A percentile compares a stretch with the other conserved stretches of the same genome.
Conservation (phyloP, 2,329 filamentous ascomycete species). For the Sphaerostilbella broomeana region DNA sequence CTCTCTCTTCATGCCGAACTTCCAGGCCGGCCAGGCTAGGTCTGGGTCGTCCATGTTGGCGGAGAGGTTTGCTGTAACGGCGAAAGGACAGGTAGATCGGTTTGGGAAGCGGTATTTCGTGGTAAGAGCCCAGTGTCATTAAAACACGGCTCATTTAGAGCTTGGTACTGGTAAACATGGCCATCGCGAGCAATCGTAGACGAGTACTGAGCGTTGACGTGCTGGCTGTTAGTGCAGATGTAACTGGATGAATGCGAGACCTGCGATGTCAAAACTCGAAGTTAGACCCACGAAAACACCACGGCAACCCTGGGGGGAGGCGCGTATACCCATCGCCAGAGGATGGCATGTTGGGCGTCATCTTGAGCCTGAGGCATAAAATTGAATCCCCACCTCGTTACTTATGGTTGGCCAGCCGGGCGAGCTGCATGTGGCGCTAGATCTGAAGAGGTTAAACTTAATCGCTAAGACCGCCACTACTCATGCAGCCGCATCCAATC, state of each 20-base stretch:
- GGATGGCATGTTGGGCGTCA: too few relatives aligned
- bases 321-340: slow-evolving; percentile 12
- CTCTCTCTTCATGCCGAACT: slow-evolving; percentile 55
- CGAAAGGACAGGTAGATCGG: slow-evolving; percentile 1
- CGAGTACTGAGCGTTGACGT: slow-evolving; percentile 9
- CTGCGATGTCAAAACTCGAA: not conserved
- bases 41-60: slow-evolving; percentile 48
- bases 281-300: too few relatives aligned
- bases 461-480: not conserved
- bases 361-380: slow-evolving; percentile 9
- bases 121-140: slow-evolving; percentile 8
- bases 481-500: not conserved
- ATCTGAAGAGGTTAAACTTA: slow-evolving; percentile 6
- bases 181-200: slow-evolving; percentile 17
- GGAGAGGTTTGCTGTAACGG: not conserved
- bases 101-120: not conserved
- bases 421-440: slow-evolving; percentile 3
- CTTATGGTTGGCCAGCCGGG: not conserved
- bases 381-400: not conserved
- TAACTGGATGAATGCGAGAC: slow-evolving; percentile 14
- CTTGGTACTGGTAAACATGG: slow-evolving; percentile 10
- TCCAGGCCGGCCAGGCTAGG: slow-evolving; percentile 53
- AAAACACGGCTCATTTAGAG: slow-evolving; percentile 16
- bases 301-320: slow-evolving; percentile 7
- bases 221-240: slow-evolving; percentile 13